These are phyloP conservation scores for Podospora pseudocomata DNA, from an alignment of 495 filamentous ascomycete genomes.

Conservation along the genomic window DNA sequence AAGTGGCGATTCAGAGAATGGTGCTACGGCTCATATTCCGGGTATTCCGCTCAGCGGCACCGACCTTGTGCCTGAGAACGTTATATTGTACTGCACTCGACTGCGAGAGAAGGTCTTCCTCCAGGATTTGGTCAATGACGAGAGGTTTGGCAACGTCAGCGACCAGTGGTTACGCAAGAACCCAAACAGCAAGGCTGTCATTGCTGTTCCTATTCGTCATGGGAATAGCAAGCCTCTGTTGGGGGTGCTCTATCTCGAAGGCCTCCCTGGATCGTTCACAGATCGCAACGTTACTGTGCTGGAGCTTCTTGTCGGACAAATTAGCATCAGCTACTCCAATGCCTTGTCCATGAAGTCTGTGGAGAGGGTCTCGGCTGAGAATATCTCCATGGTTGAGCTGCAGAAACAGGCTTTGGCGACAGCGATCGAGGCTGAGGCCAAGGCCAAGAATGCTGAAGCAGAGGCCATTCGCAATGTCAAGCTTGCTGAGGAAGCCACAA, in stretches of 20 bases:
- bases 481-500: constrained; percentile 85
- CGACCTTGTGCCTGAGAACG: constrained; percentile 64
- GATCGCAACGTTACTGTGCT: constrained; percentile 83
- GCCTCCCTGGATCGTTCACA: constrained; percentile 78
- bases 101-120: constrained; percentile 82
- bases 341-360: constrained; percentile 78
- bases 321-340: constrained; percentile 84
- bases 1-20: constrained; percentile 64
- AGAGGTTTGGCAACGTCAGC: constrained; percentile 78
- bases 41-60: constrained; percentile 64
- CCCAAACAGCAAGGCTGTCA: constrained; percentile 70
- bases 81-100: constrained; percentile 76
- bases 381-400: constrained; percentile 81
- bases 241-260: constrained; percentile 82
- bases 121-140: constrained; percentile 76
- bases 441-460: constrained; percentile 77
- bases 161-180: constrained; percentile 66
- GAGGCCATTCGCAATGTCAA: constrained; percentile 83
- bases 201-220: constrained; percentile 81
- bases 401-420: constrained; percentile 79
- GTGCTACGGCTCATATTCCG: constrained; percentile 58
- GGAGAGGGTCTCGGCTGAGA: constrained; percentile 73
- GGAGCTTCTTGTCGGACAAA: constrained; percentile 82
- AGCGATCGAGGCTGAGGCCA: constrained; percentile 74
- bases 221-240: constrained; percentile 63